Evolutionary conservation across 257 asterid genomes (phyloP).

Genomic region (Nicotiana tomentosiformis): DNA sequence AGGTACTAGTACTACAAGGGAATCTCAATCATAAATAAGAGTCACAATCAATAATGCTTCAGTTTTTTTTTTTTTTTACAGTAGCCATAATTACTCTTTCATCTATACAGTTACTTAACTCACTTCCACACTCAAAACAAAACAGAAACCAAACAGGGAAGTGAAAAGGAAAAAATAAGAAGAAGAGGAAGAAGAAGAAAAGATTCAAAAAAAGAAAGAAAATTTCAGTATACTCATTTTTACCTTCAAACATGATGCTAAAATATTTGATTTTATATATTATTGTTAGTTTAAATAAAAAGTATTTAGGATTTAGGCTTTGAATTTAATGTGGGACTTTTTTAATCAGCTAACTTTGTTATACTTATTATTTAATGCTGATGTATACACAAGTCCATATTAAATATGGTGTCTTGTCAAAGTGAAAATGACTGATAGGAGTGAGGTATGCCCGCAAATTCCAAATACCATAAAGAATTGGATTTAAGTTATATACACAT

Average conservation of each 20-base stretch:
- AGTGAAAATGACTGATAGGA: background rate
- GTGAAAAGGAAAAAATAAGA: background rate
- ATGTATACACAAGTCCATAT: background rate
- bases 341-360: background rate
- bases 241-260: background rate
- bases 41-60: constrained; percentile 1
- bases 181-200: background rate
- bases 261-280: background rate
- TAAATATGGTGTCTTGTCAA: background rate
- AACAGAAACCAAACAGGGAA: background rate
- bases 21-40: background rate
- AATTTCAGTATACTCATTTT: background rate
- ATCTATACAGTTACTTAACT: background rate
- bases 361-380: background rate
- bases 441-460: background rate
- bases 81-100: background rate
- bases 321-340: background rate
- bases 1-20: too few species aligned
- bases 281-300: background rate
- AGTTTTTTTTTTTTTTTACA: background rate
- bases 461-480: background rate
- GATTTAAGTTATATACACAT: too few species aligned
- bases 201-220: background rate
- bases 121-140: constrained; percentile 4
- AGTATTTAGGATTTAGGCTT: background rate